Evolutionary conservation across 495 filamentous ascomycete genomes (phyloP).

Genomic region (Xylaria bambusicola): DNA sequence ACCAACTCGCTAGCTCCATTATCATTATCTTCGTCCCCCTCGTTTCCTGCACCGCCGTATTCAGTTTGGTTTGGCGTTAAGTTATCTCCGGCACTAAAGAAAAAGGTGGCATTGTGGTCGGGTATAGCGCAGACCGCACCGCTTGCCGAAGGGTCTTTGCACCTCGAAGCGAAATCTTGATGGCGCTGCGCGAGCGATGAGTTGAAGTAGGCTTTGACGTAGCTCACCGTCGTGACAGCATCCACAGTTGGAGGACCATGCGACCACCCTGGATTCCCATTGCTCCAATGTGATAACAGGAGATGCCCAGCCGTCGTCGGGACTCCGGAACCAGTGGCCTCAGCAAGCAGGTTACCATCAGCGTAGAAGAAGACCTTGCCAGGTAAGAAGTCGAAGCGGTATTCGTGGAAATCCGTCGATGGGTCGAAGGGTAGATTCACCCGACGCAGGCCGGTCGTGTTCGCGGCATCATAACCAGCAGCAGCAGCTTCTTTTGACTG

Average conservation of each 20-base stretch:
- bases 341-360: conserved; percentile 55
- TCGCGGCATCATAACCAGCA: conserved; percentile 57
- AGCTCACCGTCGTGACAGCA: conserved; percentile 60
- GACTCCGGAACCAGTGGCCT: conserved; percentile 56
- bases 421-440: conserved; percentile 64
- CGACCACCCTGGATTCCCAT: conserved; percentile 69
- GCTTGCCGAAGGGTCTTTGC: conserved; percentile 41
- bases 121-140: conserved; percentile 62
- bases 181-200: conserved; percentile 51
- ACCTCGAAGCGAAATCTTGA: conserved; percentile 49
- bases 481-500: conserved; percentile 60
- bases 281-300: conserved; percentile 76
- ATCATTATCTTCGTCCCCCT: neutral
- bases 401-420: conserved; percentile 64
- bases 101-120: conserved; percentile 54
- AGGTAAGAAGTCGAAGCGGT: conserved; percentile 73
- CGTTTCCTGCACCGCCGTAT: conserved; percentile 20
- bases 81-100: conserved; percentile 59
- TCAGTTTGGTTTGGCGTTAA: conserved; percentile 63
- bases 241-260: conserved; percentile 65
- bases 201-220: conserved; percentile 80
- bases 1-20: conserved; percentile 17
- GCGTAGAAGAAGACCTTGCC: conserved; percentile 64
- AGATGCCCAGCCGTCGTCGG: conserved; percentile 62
- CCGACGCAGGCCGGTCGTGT: conserved; percentile 55